A percentile compares a stretch with the other conserved stretches of the same genome.
Evolutionary conservation across 257 asterid genomes (phyloP).

Genomic region (Leonotis leonurus): DNA sequence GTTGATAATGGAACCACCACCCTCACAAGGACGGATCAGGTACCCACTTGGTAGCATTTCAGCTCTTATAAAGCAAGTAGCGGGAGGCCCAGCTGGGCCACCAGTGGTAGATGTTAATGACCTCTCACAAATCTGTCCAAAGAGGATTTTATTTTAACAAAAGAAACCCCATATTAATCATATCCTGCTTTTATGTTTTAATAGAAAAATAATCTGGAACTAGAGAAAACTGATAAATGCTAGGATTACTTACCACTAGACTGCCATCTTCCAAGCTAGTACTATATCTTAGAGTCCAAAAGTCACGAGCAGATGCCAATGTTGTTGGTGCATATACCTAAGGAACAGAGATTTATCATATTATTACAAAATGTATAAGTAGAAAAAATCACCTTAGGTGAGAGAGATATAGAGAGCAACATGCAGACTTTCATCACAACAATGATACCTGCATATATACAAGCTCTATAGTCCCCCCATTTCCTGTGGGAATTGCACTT

Average conservation of each 20-base stretch:
- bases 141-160: background rate
- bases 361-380: too few relatives aligned
- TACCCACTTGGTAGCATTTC: constrained; percentile 92
- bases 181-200: background rate
- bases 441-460: constrained; percentile 77
- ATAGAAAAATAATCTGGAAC: background rate
- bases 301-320: constrained; percentile 90
- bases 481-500: constrained; percentile 73
- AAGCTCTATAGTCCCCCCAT: constrained; percentile 91
- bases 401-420: too few relatives aligned
- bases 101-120: constrained; percentile 71
- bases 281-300: constrained; percentile 82
- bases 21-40: constrained; percentile 87
- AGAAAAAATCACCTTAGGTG: background rate
- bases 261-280: constrained; percentile 87
- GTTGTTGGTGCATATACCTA: constrained; percentile 94
- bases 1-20: constrained; percentile 91
- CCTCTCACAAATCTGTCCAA: constrained; percentile 83
- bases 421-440: background rate
- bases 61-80: constrained; percentile 74
- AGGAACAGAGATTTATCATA: too few relatives aligned
- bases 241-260: constrained; percentile 59
- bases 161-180: too few relatives aligned
- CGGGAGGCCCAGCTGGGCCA: constrained; percentile 79
- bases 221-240: background rate